These are phyloP conservation scores for Ophiostoma sp. DNA, from an alignment of 2,329 filamentous ascomycete species.

Conservation along the genomic window DNA sequence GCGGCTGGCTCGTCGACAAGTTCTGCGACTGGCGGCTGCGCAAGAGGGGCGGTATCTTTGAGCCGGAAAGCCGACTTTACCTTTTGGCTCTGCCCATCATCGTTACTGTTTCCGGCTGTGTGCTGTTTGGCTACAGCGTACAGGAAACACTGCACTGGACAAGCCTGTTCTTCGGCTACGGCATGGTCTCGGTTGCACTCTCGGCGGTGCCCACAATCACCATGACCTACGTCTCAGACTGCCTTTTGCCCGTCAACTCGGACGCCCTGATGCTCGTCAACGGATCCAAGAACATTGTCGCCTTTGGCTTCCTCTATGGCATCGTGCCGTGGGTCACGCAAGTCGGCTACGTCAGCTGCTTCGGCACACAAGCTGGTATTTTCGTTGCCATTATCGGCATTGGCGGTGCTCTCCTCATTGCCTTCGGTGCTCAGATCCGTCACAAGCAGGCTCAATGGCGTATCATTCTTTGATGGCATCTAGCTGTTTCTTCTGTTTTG, in stretches of 20 bases:
- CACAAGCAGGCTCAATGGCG: slow-evolving; percentile 2
- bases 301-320: slow-evolving; percentile 44
- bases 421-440: neutral
- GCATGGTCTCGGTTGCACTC: slow-evolving; percentile 41
- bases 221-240: slow-evolving; percentile 41
- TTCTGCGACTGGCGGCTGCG: slow-evolving; percentile 40
- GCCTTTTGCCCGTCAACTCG: slow-evolving; percentile 31
- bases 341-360: neutral
- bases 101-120: neutral
- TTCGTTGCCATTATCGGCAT: neutral
- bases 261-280: slow-evolving; percentile 34
- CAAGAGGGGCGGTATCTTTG: slow-evolving; percentile 39
- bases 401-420: neutral
- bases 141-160: slow-evolving; percentile 38
- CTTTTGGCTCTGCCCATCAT: neutral
- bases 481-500: no score
- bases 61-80: slow-evolving; percentile 30
- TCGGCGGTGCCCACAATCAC: slow-evolving; percentile 41
- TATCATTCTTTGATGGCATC: neutral
- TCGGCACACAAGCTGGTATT: neutral
- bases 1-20: slow-evolving; percentile 40
- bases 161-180: slow-evolving; percentile 42
- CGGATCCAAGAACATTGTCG: slow-evolving; percentile 42
- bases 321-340: slow-evolving; percentile 38
- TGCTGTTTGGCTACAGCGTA: neutral